A percentile compares a stretch with the other conserved stretches of the same genome.
These are phyloP conservation scores for Cercophora samala DNA, from an alignment of 495 filamentous ascomycete genomes.

Conservation along the genomic window DNA sequence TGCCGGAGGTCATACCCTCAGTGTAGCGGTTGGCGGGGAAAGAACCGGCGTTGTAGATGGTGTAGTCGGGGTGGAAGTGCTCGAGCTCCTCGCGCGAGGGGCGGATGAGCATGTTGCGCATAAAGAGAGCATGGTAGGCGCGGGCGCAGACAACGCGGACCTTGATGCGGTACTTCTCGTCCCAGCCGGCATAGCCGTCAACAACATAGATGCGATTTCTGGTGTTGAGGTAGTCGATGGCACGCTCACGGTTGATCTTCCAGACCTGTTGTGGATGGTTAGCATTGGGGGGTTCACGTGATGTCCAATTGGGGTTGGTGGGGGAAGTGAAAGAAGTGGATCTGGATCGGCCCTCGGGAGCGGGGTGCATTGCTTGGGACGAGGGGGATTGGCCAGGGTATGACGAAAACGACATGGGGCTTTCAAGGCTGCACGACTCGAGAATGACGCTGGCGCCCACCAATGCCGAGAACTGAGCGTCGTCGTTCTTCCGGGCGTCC, in stretches of 20 bases:
- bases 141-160: slow-evolving; percentile 98
- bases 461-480: slow-evolving; percentile 11
- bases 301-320: slow-evolving; percentile 4
- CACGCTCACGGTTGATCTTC: slow-evolving; percentile 99
- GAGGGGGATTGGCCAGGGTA: slow-evolving; percentile 25
- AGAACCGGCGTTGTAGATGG: slow-evolving; percentile 97
- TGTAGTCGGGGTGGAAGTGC: slow-evolving; percentile 97
- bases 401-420: slow-evolving; percentile 32
- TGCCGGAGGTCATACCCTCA: slow-evolving; percentile 93
- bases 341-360: slow-evolving; percentile 28
- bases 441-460: slow-evolving; percentile 25
- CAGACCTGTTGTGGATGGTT: slow-evolving; percentile 65
- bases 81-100: slow-evolving; percentile 84
- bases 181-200: slow-evolving; percentile 97
- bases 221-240: slow-evolving; percentile 98
- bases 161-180: slow-evolving; percentile 94
- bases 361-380: slow-evolving; percentile 36
- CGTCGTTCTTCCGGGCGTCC: slow-evolving; percentile 15
- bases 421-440: slow-evolving; percentile 9
- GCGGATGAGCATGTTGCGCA: slow-evolving; percentile 99
- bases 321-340: slow-evolving; percentile 9
- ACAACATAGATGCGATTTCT: slow-evolving; percentile 98
- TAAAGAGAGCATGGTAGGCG: slow-evolving; percentile 99
- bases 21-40: slow-evolving; percentile 99
- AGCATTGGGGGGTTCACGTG: slow-evolving; percentile 28